phyloP scores from a whole-genome alignment of 2,329 filamentous ascomycete genomes.

The Alternaria sp. region DNA sequence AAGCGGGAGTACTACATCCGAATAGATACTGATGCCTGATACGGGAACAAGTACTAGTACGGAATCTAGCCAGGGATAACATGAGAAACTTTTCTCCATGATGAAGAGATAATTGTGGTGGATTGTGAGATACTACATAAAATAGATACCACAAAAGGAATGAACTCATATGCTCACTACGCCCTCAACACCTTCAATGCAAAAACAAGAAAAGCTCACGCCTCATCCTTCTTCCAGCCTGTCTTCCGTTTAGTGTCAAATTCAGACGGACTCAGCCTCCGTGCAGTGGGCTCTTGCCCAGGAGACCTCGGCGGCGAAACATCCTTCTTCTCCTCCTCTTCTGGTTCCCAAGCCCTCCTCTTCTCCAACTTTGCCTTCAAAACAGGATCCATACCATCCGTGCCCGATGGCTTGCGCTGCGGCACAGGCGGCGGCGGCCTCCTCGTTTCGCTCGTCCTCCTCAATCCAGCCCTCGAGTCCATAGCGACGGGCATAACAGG shows the following conservation, averaged over 20 bases:
- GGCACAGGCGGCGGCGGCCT: conserved; percentile 9
- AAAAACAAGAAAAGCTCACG: background rate
- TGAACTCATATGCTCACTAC: background rate
- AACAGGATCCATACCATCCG: conserved; percentile 6
- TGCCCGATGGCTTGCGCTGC: background rate
- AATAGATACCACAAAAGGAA: background rate
- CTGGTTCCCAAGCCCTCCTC: conserved; percentile 11
- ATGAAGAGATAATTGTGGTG: background rate
- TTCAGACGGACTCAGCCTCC: conserved; percentile 4
- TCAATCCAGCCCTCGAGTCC: conserved; percentile 3
- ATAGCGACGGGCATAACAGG: background rate
- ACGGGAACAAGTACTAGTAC: background rate
- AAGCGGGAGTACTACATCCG: conserved; percentile 31
- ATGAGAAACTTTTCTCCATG: background rate
- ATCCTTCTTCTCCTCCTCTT: conserved; percentile 6
- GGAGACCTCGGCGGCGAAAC: conserved; percentile 15
- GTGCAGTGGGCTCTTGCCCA: conserved; percentile 1
- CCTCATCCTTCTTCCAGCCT: conserved; percentile 17
- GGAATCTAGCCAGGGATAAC: background rate
- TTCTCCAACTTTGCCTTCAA: conserved; percentile 14
- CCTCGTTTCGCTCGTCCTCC: background rate
- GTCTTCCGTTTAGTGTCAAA: conserved; percentile 15
- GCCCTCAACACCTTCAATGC: background rate
- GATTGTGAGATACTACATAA: background rate
- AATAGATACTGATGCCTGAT: background rate